These are phyloP conservation scores for Carex parvula DNA, from an alignment of 176 grass and related monocot species.

Conservation along the genomic window DNA sequence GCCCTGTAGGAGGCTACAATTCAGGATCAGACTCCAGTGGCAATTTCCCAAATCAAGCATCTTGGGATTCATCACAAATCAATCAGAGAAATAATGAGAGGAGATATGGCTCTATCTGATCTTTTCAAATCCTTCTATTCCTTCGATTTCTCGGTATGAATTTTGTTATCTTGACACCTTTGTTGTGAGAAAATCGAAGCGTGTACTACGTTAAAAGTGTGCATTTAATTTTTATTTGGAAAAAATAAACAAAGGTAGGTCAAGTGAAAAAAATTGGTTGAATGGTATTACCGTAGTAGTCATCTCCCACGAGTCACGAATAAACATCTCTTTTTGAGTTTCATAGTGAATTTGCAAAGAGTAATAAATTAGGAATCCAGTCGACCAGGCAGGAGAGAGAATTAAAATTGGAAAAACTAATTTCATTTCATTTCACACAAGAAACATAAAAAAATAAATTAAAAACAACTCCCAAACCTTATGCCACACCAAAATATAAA, in stretches of 20 bases:
- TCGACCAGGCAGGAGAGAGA: neutral
- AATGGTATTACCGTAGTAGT: neutral
- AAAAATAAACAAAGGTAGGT: neutral
- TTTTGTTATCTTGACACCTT: neutral
- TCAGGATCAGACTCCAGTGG: constrained; percentile 36
- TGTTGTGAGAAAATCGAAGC: neutral
- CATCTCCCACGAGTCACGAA: neutral
- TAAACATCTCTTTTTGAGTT: neutral
- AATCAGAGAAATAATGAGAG: constrained; percentile 45
- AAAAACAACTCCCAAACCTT: constrained; percentile 18
- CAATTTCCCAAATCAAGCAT: constrained; percentile 55
- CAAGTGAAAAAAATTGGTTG: neutral
- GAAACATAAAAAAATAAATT: neutral
- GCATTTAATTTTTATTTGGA: neutral
- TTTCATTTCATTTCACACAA: constrained; percentile 1
- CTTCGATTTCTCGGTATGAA: constrained; percentile 13
- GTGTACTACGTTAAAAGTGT: neutral
- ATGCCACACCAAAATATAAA: neutral
- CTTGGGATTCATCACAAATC: constrained; percentile 51
- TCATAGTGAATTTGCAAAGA: neutral
- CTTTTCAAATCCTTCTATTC: constrained; percentile 13
- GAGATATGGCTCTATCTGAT: constrained; percentile 64
- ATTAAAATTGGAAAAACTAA: neutral
- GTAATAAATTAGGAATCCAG: neutral
- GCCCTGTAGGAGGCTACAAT: constrained; percentile 43